Percentiles rank a stretch among this genome's conserved stretches.
Evolutionary conservation across 495 filamentous ascomycete genomes (phyloP).

Genomic region (Penicillium canariense): DNA sequence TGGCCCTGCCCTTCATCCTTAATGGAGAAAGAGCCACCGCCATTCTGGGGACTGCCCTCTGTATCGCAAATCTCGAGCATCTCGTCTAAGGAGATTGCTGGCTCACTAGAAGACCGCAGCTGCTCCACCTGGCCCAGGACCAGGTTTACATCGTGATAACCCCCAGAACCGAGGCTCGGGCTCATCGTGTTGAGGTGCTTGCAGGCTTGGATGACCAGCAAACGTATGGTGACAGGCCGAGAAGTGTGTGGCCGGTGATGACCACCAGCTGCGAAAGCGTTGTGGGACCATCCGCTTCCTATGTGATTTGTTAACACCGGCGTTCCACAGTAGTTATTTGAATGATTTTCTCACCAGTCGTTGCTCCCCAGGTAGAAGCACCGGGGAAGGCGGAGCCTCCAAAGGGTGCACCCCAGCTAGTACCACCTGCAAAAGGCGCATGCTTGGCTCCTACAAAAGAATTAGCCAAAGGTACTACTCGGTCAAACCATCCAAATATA

Average conservation of each 20-base stretch:
- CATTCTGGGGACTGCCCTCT: conserved; percentile 81
- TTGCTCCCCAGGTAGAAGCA: conserved; percentile 39
- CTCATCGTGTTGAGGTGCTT: conserved; percentile 49
- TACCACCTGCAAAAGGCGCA: conserved; percentile 30
- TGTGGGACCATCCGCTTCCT: conserved; percentile 52
- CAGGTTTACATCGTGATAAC: conserved; percentile 64
- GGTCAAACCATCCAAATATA: background rate
- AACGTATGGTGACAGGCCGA: conserved; percentile 55
- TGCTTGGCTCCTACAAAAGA: conserved; percentile 31
- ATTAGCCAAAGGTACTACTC: conserved; percentile 15
- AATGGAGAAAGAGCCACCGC: conserved; percentile 78
- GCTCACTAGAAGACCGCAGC: conserved; percentile 53
- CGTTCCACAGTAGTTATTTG: background rate
- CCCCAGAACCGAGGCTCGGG: conserved; percentile 33
- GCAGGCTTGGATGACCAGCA: conserved; percentile 59
- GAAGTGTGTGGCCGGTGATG: conserved; percentile 46
- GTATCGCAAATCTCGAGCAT: conserved; percentile 90
- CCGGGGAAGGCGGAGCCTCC: conserved; percentile 41
- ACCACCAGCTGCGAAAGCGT: conserved; percentile 48
- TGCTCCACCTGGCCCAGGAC: conserved; percentile 67
- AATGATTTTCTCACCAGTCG: conserved; percentile 34
- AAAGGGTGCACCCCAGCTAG: conserved; percentile 42
- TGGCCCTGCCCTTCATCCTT: conserved; percentile 49
- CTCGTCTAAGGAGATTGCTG: conserved; percentile 63
- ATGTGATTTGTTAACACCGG: conserved; percentile 20